Evolutionary conservation across 2,329 filamentous ascomycete genomes (phyloP), one percentile per base, ranked within the genome.

Genomic region (Stagonosporopsis vannaccii): DNA sequence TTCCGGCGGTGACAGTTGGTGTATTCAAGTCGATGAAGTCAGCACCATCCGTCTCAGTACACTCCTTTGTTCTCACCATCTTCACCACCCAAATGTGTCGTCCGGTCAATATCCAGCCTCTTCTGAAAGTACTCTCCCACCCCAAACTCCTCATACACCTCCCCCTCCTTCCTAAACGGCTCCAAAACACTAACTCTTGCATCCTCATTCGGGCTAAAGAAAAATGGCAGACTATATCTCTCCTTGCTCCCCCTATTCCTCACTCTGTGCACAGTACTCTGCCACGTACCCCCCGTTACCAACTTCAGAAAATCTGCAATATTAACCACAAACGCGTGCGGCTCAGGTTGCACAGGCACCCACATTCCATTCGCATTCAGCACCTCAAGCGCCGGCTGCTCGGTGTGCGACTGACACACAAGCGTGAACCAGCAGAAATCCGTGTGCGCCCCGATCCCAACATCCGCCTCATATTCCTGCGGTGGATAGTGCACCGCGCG

Each of bases 381-480:
- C 0, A 80, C 77, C 50, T 80, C 75, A 19, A 80, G 70, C 1
- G 71, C 70, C 0, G 70, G 70, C 15, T 65, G 57, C 1, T 54
- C 32, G 1, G 70, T 73, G 2, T 33, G 51, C 2, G 63, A 69
- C 25, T 75, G 72, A 46, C 62, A 68, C 1, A 79, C 77, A 11
- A 80, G 69, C 0, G 78, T 79, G 60, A 79, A 74, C 72, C 76
- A 79, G 53, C 72, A 76, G 56, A 78, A 79, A 51, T 79, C 77
- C 2, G 77, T 73, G 51, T 80, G 78, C 0, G 77, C 77, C 9
- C 77, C 76, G 13, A 79, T 72, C 1, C 77, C 76, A 4, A 77
- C 74, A 43, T 75, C 66, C 8, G 48, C 13, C 25, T 72, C 67
- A 5, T 59, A 66, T 9, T 57, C 36, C 50, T 75, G 72, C 0